Base-by-base conservation (phyloP, 208 protist species). In the Acanthamoeba lugdunensis region DNA sequence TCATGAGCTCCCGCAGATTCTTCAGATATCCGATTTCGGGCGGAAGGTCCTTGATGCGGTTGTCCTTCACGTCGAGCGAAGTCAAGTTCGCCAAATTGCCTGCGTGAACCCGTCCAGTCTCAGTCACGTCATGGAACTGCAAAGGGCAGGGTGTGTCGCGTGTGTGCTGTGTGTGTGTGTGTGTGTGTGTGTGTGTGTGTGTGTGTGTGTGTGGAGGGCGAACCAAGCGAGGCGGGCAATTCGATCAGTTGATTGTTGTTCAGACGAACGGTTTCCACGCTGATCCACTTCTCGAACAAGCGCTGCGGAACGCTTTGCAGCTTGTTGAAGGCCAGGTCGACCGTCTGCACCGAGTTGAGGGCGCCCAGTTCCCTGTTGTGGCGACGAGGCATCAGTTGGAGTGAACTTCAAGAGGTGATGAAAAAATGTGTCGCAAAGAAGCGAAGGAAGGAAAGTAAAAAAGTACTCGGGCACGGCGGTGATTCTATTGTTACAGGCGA, bases 401-500 rank as follows among this genome's bases (percentile, higher is more conserved):
- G 33, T 33, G 33, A 33, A 33, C 33, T 33, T 33, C 33, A 33
- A 33, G 33, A 33, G 33, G 33, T 33, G 33, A 33, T 33, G 33
- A 33, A 33, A 33, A 33, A 33, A 33, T 33, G 33, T 33, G 33
- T 33, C 33, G 33, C 33, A 33, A 33, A 33, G 33, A 65, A 65
- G 23, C 21, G 23, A 65, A 65, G 23, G 23, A 65, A 33, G 33
- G 33, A 23, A 65, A 65, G 23, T 9, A 23, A 5, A 18, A 18
- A 7, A 9, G 25, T 75, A 75, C 85, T 56, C 41, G 23, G 85
- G 85, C 58, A 91, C 33, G 13, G 23, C 14, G 11, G 85, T 33
- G 37, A 91, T 91, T 50, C 48, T 91, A 73, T 91, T 91, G 85
- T 75, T 50, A 73, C 61, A 73, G 25, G 85, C 85, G 61, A 91